Percentiles rank a stretch among this genome's conserved stretches.
phyloP scores from a whole-genome alignment of 768 basidiomycete genomes.

The Cubamyces lactineus region DNA sequence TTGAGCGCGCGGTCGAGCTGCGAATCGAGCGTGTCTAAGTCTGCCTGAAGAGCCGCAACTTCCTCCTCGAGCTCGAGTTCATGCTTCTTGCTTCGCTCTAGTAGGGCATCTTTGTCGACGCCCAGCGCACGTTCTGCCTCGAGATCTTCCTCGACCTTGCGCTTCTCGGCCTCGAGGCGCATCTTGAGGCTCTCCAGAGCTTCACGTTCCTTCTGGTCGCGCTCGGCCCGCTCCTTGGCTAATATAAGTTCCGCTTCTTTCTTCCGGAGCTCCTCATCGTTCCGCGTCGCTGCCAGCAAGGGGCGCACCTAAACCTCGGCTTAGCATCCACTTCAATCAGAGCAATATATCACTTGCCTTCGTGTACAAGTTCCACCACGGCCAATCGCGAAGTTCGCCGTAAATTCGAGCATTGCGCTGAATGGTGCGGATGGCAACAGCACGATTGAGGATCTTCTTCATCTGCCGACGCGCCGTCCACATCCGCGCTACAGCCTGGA shows the following conservation, averaged over 20 bases:
- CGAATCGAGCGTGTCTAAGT: slow-evolving; percentile 82
- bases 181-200: slow-evolving; percentile 80
- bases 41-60: slow-evolving; percentile 73
- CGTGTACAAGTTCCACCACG: slow-evolving; percentile 99
- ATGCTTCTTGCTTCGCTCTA: slow-evolving; percentile 84
- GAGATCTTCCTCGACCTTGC: slow-evolving; percentile 78
- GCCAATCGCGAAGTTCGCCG: slow-evolving; percentile 90
- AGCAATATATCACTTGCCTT: slow-evolving; percentile 52
- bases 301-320: slow-evolving; percentile 70
- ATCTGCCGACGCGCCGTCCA: slow-evolving; percentile 88
- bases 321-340: not conserved
- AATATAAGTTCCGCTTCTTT: slow-evolving; percentile 85
- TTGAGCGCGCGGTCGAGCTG: slow-evolving; percentile 82
- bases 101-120: slow-evolving; percentile 79
- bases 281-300: slow-evolving; percentile 86
- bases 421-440: slow-evolving; percentile 87
- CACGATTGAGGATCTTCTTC: slow-evolving; percentile 93
- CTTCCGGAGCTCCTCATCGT: slow-evolving; percentile 87
- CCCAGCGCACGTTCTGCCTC: slow-evolving; percentile 80
- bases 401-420: slow-evolving; percentile 94
- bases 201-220: slow-evolving; percentile 81
- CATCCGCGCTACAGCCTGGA: slow-evolving; percentile 87
- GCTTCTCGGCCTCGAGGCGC: slow-evolving; percentile 82
- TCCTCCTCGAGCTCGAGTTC: slow-evolving; percentile 89
- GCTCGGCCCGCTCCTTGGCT: slow-evolving; percentile 82